Evolutionary conservation across 257 asterid species (phyloP).

Genomic region (Jasminum sambac): DNA sequence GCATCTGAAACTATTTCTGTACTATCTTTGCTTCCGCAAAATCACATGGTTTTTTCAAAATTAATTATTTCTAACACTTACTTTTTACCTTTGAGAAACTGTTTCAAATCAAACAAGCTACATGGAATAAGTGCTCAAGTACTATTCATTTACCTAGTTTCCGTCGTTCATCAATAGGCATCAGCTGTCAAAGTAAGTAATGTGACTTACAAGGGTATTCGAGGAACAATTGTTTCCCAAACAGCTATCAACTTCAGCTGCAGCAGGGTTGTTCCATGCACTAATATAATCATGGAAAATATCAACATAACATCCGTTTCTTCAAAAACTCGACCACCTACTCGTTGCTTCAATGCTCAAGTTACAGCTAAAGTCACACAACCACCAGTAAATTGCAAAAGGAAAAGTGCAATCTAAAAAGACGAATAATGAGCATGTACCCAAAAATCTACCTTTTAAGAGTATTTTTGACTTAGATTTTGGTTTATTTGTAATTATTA

Average conservation of each 20-base stretch:
- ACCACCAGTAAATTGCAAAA: constrained; percentile 33
- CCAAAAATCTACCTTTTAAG: too few relatives aligned
- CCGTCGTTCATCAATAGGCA: background rate
- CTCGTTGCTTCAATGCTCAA: constrained; percentile 41
- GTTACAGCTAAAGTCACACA: constrained; percentile 23
- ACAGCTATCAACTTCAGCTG: constrained; percentile 42
- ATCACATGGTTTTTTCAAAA: too few relatives aligned
- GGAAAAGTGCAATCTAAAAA: too few relatives aligned
- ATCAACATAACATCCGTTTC: constrained; percentile 34
- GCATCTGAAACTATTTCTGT: too few relatives aligned
- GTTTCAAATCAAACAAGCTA: background rate
- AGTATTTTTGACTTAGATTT: too few relatives aligned
- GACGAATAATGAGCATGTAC: too few relatives aligned
- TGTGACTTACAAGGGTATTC: constrained; percentile 35
- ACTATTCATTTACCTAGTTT: constrained; percentile 2
- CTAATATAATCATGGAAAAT: constrained; percentile 34
- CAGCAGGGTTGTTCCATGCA: constrained; percentile 49
- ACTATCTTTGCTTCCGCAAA: too few relatives aligned
- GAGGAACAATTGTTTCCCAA: constrained; percentile 38
- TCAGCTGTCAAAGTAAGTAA: constrained; percentile 50
- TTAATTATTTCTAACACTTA: too few relatives aligned
- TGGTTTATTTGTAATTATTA: too few relatives aligned
- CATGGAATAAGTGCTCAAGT: background rate
- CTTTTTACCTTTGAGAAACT: background rate
- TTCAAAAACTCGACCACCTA: constrained; percentile 13